phyloP scores from a whole-genome alignment of 371 early-diverging fungal species.

The Polyrhizophydium stewartii region DNA sequence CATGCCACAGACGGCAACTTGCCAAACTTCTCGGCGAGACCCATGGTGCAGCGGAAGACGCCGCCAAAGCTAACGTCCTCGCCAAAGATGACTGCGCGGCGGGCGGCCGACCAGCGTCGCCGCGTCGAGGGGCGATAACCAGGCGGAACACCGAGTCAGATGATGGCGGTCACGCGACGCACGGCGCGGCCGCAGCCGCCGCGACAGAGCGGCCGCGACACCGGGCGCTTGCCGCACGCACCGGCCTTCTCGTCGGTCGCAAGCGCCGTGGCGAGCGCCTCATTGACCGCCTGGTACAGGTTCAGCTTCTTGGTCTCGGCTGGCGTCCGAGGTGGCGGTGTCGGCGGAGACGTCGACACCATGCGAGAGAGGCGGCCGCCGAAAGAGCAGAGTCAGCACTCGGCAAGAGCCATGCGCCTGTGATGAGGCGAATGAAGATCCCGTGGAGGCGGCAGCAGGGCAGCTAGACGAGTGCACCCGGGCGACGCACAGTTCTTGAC shows the following conservation, averaged over 20 bases:
- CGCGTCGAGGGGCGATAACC: too few species aligned
- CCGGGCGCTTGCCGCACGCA: too few species aligned
- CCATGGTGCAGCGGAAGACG: conserved; percentile 94
- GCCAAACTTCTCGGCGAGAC: conserved; percentile 88
- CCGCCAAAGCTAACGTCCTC: conserved; percentile 98
- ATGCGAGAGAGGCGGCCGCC: too few species aligned
- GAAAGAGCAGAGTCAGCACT: background rate
- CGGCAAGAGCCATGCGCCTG: background rate
- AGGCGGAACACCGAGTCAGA: background rate
- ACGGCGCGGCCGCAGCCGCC: too few species aligned
- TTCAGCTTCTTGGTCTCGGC: conserved; percentile 86
- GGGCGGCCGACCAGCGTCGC: too few species aligned
- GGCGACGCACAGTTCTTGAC: conserved; percentile 16
- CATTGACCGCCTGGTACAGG: conserved; percentile 91
- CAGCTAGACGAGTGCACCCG: too few species aligned
- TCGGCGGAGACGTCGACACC: too few species aligned
- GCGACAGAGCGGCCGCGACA: too few species aligned
- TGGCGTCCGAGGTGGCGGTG: too few species aligned
- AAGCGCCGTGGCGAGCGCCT: conserved; percentile 86
- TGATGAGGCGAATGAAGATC: background rate
- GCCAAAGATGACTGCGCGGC: conserved; percentile 79
- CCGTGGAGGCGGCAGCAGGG: too few species aligned
- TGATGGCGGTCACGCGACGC: too few species aligned
- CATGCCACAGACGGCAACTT: background rate
- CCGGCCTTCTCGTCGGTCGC: conserved; percentile 86